phyloP scores from a whole-genome alignment of 176 grass and related monocot species.

The Pharus latifolius region DNA sequence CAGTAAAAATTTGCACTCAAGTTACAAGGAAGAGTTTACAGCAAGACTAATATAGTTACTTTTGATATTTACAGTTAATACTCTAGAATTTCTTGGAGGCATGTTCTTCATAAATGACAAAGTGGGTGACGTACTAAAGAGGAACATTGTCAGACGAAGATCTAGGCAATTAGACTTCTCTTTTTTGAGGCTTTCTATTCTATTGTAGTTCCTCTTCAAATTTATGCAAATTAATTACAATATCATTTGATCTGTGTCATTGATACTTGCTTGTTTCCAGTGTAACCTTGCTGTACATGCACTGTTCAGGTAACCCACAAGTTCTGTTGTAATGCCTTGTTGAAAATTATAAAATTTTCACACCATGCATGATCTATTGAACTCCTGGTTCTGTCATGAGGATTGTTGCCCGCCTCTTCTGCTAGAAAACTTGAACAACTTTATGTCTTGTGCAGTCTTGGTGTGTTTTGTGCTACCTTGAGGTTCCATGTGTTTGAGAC shows the following conservation, averaged over 20 bases:
- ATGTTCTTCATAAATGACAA: background rate
- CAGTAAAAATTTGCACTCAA: background rate
- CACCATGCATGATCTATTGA: background rate
- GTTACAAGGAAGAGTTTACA: background rate
- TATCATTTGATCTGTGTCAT: background rate
- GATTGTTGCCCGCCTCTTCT: background rate
- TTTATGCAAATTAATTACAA: background rate
- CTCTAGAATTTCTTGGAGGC: background rate
- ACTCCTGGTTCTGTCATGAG: background rate
- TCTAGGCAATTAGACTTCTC: background rate
- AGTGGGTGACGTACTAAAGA: background rate
- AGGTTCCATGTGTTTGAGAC: background rate
- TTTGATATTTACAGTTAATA: background rate
- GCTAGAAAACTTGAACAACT: background rate
- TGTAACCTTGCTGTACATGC: background rate
- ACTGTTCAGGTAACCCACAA: background rate
- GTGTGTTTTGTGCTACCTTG: background rate
- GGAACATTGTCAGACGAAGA: background rate
- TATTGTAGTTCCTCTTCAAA: background rate
- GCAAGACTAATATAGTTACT: background rate
- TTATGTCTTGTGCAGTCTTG: background rate
- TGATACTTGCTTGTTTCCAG: background rate
- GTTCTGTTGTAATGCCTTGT: background rate
- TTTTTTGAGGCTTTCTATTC: constrained; percentile 17
- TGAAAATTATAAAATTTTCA: background rate